A percentile compares a stretch with the other conserved stretches of the same genome.
Conservation (phyloP, 768 basidiomycete species). For the Lenzites betulinus region DNA sequence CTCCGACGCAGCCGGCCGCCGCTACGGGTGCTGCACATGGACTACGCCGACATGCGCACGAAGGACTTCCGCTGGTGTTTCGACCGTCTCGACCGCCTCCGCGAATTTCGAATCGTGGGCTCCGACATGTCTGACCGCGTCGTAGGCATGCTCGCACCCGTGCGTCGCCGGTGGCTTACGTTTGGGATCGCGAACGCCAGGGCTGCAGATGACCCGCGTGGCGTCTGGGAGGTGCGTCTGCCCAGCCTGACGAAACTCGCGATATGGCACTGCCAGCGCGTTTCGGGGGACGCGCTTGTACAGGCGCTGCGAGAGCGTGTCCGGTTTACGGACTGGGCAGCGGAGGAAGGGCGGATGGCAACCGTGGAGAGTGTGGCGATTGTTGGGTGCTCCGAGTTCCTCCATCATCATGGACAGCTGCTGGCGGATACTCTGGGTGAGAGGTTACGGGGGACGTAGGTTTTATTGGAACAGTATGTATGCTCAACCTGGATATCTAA, state of each 20-base stretch:
- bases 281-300: slow-evolving; percentile 61
- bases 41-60: slow-evolving; percentile 81
- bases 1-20: slow-evolving; percentile 63
- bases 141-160: slow-evolving; percentile 57
- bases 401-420: slow-evolving; percentile 25
- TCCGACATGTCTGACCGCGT: slow-evolving; percentile 83
- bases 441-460: slow-evolving; percentile 19
- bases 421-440: slow-evolving; percentile 30
- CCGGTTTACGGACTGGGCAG: slow-evolving; percentile 36
- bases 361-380: slow-evolving; percentile 34
- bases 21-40: slow-evolving; percentile 69
- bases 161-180: slow-evolving; percentile 4
- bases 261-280: slow-evolving; percentile 62
- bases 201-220: slow-evolving; percentile 17
- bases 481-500: background rate
- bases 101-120: slow-evolving; percentile 72
- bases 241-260: slow-evolving; percentile 55
- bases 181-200: slow-evolving; percentile 7
- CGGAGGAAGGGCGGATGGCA: slow-evolving; percentile 19
- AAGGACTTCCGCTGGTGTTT: slow-evolving; percentile 78
- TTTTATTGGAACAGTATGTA: background rate
- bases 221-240: slow-evolving; percentile 45
- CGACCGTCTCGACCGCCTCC: slow-evolving; percentile 51
- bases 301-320: slow-evolving; percentile 53
- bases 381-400: slow-evolving; percentile 32